Evolutionary conservation across 192 early-diverging fungal genomes (phyloP).

Genomic region (Umbelopsis vinacea): DNA sequence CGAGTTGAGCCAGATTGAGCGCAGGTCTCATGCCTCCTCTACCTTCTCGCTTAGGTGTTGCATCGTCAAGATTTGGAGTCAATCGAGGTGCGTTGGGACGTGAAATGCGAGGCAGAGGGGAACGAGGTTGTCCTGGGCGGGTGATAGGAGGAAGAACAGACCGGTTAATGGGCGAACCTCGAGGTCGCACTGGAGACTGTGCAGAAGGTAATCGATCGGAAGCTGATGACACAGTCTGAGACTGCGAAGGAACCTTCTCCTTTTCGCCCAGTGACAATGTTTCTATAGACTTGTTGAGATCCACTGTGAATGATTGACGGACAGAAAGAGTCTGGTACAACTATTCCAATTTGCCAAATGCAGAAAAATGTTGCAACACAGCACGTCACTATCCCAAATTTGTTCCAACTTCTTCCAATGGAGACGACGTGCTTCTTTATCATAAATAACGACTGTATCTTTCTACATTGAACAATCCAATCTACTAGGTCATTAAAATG

Average conservation of each 20-base stretch:
- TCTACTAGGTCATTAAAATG: no score
- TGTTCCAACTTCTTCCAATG: no score
- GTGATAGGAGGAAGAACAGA: slow-evolving; percentile 35
- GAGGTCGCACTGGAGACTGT: not conserved
- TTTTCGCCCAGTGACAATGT: slow-evolving; percentile 27
- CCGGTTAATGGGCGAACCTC: slow-evolving; percentile 18
- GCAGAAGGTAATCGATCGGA: slow-evolving; percentile 9
- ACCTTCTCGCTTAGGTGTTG: slow-evolving; percentile 16
- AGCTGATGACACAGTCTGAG: not conserved
- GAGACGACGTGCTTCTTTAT: no score
- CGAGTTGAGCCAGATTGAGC: slow-evolving; percentile 37
- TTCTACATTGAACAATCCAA: no score
- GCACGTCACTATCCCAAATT: no score
- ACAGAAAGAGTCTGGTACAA: not conserved
- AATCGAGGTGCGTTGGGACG: not conserved
- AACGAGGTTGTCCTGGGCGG: slow-evolving; percentile 19
- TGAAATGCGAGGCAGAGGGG: slow-evolving; percentile 25
- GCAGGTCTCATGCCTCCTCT: slow-evolving; percentile 20
- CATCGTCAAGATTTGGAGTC: not conserved
- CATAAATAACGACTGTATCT: no score
- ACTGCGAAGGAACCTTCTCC: not conserved
- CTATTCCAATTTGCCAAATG: not conserved
- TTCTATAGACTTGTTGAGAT: slow-evolving; percentile 30
- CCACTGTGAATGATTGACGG: slow-evolving; percentile 21
- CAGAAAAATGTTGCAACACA: not conserved